These are phyloP conservation scores for Mortierella sp. DNA, from an alignment of 371 early-diverging fungal genomes.

Conservation along the genomic window DNA sequence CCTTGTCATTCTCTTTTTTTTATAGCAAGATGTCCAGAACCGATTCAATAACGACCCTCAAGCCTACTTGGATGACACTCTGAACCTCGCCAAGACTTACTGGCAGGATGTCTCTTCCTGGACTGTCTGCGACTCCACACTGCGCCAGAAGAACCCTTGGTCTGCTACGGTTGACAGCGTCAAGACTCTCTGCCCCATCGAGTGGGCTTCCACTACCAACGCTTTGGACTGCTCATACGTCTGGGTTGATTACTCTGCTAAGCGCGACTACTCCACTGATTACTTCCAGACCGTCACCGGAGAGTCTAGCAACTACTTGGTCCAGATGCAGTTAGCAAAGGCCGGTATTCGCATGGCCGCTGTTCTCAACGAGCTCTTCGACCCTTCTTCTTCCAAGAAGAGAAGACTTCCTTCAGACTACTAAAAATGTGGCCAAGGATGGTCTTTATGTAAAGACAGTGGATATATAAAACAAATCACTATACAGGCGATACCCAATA, in stretches of 20 bases:
- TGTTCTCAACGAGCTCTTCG: conserved; percentile 48
- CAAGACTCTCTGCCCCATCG: conserved; percentile 53
- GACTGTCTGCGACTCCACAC: conserved; percentile 32
- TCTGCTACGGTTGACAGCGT: conserved; percentile 18
- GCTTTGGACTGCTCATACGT: conserved; percentile 56
- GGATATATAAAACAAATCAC: neutral
- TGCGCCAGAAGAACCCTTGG: conserved; percentile 34
- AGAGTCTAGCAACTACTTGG: conserved; percentile 17
- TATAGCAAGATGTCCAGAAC: conserved; percentile 47
- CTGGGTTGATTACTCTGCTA: conserved; percentile 49
- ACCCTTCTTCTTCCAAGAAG: conserved; percentile 26
- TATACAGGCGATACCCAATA: neutral
- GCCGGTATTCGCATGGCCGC: conserved; percentile 56
- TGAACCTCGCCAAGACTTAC: conserved; percentile 33
- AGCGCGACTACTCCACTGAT: conserved; percentile 37
- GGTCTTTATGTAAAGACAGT: neutral
- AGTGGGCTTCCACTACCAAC: conserved; percentile 57
- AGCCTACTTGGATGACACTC: conserved; percentile 45
- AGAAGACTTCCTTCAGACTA: conserved; percentile 17
- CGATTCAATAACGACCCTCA: conserved; percentile 32
- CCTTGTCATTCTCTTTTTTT: neutral
- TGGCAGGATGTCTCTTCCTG: conserved; percentile 41
- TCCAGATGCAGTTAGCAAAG: conserved; percentile 39
- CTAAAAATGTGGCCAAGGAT: neutral
- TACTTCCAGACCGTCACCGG: conserved; percentile 37